phyloP scores from a whole-genome alignment of 371 early-diverging fungal species.

The Zancudomyces culisetae region DNA sequence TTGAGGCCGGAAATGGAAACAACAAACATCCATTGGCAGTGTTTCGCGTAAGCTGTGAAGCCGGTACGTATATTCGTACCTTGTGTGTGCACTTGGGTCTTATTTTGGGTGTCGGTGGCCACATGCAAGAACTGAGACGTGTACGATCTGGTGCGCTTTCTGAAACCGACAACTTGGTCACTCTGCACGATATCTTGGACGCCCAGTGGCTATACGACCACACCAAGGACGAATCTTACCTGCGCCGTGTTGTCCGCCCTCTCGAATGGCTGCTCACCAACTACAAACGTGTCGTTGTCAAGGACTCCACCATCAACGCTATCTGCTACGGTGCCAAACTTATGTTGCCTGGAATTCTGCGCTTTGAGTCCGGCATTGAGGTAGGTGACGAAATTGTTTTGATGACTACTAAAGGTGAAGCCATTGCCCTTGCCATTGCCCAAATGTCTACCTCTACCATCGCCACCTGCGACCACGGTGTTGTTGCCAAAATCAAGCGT shows the following conservation, averaged over 20 bases:
- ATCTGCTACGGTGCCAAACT: slow-evolving; percentile 99
- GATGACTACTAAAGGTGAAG: slow-evolving; percentile 99
- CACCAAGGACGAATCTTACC: slow-evolving; percentile 83
- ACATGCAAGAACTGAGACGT: slow-evolving; percentile 99
- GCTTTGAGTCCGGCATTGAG: slow-evolving; percentile 94
- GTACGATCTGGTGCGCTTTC: slow-evolving; percentile 87
- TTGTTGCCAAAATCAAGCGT: slow-evolving; percentile 97
- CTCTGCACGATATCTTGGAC: slow-evolving; percentile 98
- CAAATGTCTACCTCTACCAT: slow-evolving; percentile 95
- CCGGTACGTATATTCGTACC: slow-evolving; percentile 99
- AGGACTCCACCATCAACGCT: slow-evolving; percentile 97
- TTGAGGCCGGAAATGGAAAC: slow-evolving; percentile 62
- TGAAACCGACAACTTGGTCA: slow-evolving; percentile 90
- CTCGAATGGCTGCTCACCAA: slow-evolving; percentile 87
- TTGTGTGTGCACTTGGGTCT: slow-evolving; percentile 98
- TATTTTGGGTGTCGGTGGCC: slow-evolving; percentile 91
- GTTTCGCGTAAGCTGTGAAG: slow-evolving; percentile 98
- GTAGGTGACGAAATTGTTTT: slow-evolving; percentile 89
- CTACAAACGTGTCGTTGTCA: slow-evolving; percentile 97
- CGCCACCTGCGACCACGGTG: slow-evolving; percentile 83
- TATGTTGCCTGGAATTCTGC: slow-evolving; percentile 94
- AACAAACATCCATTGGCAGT: slow-evolving; percentile 91
- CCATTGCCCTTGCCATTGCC: slow-evolving; percentile 93
- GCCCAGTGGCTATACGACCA: slow-evolving; percentile 96
- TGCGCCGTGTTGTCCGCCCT: slow-evolving; percentile 92